phyloP scores from a whole-genome alignment of 2,329 filamentous ascomycete species.

The Seiridium unicorne region DNA sequence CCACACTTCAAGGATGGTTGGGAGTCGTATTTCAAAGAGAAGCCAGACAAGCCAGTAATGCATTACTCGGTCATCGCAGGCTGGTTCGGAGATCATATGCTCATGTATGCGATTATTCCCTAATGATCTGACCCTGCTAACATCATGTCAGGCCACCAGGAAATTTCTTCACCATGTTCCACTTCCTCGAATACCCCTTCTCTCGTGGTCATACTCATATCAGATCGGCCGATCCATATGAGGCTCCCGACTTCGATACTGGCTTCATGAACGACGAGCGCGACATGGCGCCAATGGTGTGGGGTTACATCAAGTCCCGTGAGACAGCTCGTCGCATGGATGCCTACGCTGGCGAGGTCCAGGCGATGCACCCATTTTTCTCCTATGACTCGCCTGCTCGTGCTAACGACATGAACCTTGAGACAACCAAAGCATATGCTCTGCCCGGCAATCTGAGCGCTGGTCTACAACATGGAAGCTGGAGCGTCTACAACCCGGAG shows the following conservation, averaged over 20 bases:
- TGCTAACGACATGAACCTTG: conserved; percentile 70
- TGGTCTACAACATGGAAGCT: conserved; percentile 71
- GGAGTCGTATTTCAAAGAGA: conserved; percentile 81
- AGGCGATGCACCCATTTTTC: conserved; percentile 70
- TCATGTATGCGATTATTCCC: conserved; percentile 39
- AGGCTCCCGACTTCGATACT: conserved; percentile 72
- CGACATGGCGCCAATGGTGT: conserved; percentile 83
- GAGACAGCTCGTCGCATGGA: conserved; percentile 78
- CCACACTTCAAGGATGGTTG: conserved; percentile 73
- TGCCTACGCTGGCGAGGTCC: conserved; percentile 73
- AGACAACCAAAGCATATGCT: conserved; percentile 73
- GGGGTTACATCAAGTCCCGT: conserved; percentile 80
- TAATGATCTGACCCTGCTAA: conserved; percentile 20
- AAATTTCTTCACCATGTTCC: conserved; percentile 84
- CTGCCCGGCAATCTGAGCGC: conserved; percentile 70
- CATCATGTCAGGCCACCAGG: conserved; percentile 64
- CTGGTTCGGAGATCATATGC: conserved; percentile 60
- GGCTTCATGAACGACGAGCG: conserved; percentile 85
- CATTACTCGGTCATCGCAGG: conserved; percentile 77
- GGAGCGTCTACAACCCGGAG: conserved; percentile 59
- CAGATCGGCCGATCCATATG: conserved; percentile 69
- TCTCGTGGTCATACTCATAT: conserved; percentile 72
- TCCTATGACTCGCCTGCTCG: conserved; percentile 67
- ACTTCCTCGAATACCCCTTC: conserved; percentile 78
- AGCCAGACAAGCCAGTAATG: conserved; percentile 85